Base-by-base conservation (phyloP, 1,284 basidiomycete genomes). In the Paramarasmius palmivorus region DNA sequence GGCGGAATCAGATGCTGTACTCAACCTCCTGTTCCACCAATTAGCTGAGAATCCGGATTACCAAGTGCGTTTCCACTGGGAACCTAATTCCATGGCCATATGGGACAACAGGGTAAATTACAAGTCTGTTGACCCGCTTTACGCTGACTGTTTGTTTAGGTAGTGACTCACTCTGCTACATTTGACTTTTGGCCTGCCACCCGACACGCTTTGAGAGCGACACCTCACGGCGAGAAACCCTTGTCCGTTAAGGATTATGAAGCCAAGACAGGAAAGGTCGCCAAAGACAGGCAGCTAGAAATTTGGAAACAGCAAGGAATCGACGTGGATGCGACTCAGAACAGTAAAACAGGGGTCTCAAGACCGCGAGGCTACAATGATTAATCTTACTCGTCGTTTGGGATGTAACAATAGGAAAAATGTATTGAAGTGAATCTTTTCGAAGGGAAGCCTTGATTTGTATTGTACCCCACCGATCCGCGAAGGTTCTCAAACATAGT, bases 201-300 rank as follows among this genome's bases (percentile, higher is more conserved):
- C 42, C 81, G 91, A 48, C 90, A 93, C 64, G 90, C 88, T 7
- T 73, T 92, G 42, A 83, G 91, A 48, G 85, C 86, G n/a, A 93
- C 91, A 2, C 90, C 90, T 46, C 88, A 88, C 59, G 92, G 83
- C 22, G 89, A 93, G 68, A 79, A 78, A 54, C 91, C 91, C 2
- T 74, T 77, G 19, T 89, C 86, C 0, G 91, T 92, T n/a, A 80
- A 74, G 38, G 86, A 84, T 42, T 92, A 90, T 64, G 90, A 92
- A 69, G 68, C 67, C 42, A 64, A 75, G 60, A 79, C 76, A 0
- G 85, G 86, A n/a, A 84, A 83, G 64, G 62, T 72, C 41, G 85
- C 86, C 1, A 82, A 82, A 59, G 86, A 90, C 67, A 73, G 83
- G 39, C 84, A 86, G 68, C 55, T 82, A 29, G 86, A 82, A 61